Conservation (phyloP, 2,329 filamentous ascomycete species). For the Microcera coccophila region DNA sequence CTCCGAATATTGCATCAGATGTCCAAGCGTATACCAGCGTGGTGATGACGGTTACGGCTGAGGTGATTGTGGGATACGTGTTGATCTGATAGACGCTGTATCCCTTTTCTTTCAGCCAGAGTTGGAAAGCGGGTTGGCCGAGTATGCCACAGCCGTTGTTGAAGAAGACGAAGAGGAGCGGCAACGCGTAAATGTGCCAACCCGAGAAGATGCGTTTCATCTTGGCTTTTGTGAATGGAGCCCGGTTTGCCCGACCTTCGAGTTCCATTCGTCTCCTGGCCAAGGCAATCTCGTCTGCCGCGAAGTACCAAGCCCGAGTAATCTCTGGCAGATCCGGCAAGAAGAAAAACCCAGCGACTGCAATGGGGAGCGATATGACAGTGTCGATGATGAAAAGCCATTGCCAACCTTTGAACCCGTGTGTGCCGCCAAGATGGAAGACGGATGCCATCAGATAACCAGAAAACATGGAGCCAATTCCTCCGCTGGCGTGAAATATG, state of each 20-base stretch:
- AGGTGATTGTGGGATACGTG: constrained; percentile 56
- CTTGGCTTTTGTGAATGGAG: constrained; percentile 43
- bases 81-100: constrained; percentile 43
- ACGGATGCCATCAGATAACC: constrained; percentile 37
- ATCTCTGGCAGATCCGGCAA: constrained; percentile 31
- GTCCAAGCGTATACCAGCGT: constrained; percentile 64
- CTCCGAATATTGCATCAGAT: constrained; percentile 57
- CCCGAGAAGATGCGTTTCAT: constrained; percentile 57
- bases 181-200: constrained; percentile 62
- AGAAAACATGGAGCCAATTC: constrained; percentile 26
- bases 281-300: constrained; percentile 23
- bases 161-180: constrained; percentile 59
- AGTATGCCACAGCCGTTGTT: constrained; percentile 52
- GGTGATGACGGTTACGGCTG: constrained; percentile 50
- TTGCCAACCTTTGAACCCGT: constrained; percentile 46
- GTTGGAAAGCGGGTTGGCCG: constrained; percentile 52
- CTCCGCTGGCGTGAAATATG: constrained; percentile 36
- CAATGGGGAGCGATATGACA: constrained; percentile 34
- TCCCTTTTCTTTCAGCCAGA: constrained; percentile 45
- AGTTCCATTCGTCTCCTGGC: constrained; percentile 33
- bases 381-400: constrained; percentile 37
- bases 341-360: constrained; percentile 31
- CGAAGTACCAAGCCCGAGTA: constrained; percentile 27
- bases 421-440: constrained; percentile 38
- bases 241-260: constrained; percentile 42